phyloP scores from a whole-genome alignment of 768 basidiomycete genomes.

The Suillus subluteus region DNA sequence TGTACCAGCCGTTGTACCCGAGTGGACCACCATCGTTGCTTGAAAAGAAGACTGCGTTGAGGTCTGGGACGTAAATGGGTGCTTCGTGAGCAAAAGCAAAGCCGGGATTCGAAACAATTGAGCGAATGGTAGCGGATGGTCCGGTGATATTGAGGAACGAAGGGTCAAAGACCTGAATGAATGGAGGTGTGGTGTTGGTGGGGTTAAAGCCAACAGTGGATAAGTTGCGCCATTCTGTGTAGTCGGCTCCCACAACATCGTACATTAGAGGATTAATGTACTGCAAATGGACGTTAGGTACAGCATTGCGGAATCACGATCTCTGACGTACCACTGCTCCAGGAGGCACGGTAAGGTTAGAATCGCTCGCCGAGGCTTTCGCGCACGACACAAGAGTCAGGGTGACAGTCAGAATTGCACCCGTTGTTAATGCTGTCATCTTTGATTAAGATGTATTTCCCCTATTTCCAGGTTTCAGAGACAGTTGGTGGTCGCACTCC shows the following conservation, averaged over 20 bases:
- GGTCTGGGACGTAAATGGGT: constrained; percentile 65
- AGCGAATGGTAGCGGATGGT: constrained; percentile 53
- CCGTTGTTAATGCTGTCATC: constrained; percentile 11
- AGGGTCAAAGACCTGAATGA: constrained; percentile 60
- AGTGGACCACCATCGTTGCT: constrained; percentile 70
- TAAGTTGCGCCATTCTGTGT: constrained; percentile 39
- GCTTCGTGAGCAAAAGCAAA: constrained; percentile 84
- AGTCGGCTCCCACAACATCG: constrained; percentile 52
- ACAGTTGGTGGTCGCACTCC: not conserved
- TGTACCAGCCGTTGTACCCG: constrained; percentile 63
- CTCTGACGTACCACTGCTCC: constrained; percentile 23
- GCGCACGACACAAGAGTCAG: constrained; percentile 6
- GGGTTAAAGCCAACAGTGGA: constrained; percentile 59
- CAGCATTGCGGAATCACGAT: not conserved
- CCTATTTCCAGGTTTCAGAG: constrained; percentile 5
- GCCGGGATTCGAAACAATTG: constrained; percentile 61
- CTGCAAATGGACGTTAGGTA: constrained; percentile 32
- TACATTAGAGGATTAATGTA: constrained; percentile 53
- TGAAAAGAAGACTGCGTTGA: constrained; percentile 74
- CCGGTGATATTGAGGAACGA: constrained; percentile 67
- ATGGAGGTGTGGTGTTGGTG: constrained; percentile 56
- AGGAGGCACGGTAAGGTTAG: constrained; percentile 17
- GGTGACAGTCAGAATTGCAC: constrained; percentile 7
- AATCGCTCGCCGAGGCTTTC: not conserved
- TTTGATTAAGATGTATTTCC: not conserved